These are phyloP conservation scores for Albizia julibrissin DNA, from an alignment of 306 rosid species.

Conservation along the genomic window DNA sequence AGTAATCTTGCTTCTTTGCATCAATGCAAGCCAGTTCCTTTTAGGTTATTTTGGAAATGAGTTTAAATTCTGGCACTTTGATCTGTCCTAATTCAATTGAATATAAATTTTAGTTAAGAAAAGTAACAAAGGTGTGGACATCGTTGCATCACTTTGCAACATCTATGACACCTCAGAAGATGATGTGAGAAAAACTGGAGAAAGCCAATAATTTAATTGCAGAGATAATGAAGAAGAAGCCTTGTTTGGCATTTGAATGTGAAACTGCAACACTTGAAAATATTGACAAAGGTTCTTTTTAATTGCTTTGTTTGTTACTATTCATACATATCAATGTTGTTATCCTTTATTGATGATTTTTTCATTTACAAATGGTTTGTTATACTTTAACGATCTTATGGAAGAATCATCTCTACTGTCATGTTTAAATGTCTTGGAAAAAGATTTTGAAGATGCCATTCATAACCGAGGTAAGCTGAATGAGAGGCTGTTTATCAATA, in stretches of 20 bases:
- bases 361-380: constrained; percentile 73
- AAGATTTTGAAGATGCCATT: constrained; percentile 69
- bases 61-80: constrained; percentile 16
- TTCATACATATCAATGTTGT: constrained; percentile 8
- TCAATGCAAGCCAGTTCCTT: constrained; percentile 6
- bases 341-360: constrained; percentile 15
- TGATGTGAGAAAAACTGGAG: constrained; percentile 80
- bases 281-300: constrained; percentile 67
- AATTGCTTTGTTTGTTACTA: constrained; percentile 5
- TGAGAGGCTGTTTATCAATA: constrained; percentile 85
- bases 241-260: constrained; percentile 69
- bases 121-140: constrained; percentile 74
- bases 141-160: constrained; percentile 86
- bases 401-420: constrained; percentile 64
- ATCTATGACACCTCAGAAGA: constrained; percentile 78
- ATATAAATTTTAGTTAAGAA: constrained; percentile 63
- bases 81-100: constrained; percentile 30
- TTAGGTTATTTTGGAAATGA: background rate
- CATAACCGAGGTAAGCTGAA: constrained; percentile 73
- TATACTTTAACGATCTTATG: constrained; percentile 77
- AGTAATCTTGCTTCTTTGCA: background rate
- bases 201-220: constrained; percentile 76
- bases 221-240: constrained; percentile 77
- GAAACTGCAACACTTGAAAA: constrained; percentile 64
- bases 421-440: constrained; percentile 70